Percentiles rank a stretch among this genome's conserved stretches.
phyloP scores from a whole-genome alignment of 352 stramenopile genomes.

The Elongisporangium undulatum region DNA sequence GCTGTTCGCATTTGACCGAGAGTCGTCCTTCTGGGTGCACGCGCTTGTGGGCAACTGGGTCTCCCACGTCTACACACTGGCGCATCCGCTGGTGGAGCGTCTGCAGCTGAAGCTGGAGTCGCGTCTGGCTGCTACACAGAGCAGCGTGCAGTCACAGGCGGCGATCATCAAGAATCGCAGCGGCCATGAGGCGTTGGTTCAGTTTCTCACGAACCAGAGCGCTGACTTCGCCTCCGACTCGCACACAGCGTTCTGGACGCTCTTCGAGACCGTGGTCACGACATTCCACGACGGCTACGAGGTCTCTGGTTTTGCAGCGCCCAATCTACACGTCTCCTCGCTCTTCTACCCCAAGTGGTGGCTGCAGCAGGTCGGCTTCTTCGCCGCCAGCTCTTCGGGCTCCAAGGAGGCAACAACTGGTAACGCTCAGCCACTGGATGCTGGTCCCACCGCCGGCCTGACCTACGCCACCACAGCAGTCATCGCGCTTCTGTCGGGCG shows the following conservation, averaged over 20 bases:
- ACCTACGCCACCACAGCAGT: constrained; percentile 53
- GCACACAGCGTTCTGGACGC: constrained; percentile 38
- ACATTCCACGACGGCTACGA: constrained; percentile 82
- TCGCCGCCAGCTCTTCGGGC: constrained; percentile 21
- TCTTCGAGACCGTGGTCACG: constrained; percentile 75
- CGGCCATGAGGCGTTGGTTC: constrained; percentile 37
- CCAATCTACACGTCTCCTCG: constrained; percentile 34
- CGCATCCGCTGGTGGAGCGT: constrained; percentile 50
- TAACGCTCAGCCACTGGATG: constrained; percentile 11
- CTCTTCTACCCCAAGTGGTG: constrained; percentile 87
- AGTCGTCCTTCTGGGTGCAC: constrained; percentile 72
- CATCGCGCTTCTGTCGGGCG: constrained; percentile 36
- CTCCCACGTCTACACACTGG: constrained; percentile 64
- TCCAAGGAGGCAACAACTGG: constrained; percentile 10
- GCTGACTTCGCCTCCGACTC: constrained; percentile 43
- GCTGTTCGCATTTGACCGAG: constrained; percentile 56
- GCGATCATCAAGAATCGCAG: constrained; percentile 25
- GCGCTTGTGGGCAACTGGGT: constrained; percentile 86
- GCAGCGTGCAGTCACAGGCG: constrained; percentile 31
- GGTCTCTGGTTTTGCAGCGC: constrained; percentile 43
- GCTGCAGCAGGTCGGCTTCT: constrained; percentile 77
- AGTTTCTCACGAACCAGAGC: constrained; percentile 58
- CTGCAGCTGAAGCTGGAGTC: constrained; percentile 59
- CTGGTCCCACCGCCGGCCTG: constrained; percentile 15
- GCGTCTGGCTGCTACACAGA: constrained; percentile 27